Base-by-base conservation (phyloP, 495 filamentous ascomycete species). In the Friedmanniomyces endolithicus region DNA sequence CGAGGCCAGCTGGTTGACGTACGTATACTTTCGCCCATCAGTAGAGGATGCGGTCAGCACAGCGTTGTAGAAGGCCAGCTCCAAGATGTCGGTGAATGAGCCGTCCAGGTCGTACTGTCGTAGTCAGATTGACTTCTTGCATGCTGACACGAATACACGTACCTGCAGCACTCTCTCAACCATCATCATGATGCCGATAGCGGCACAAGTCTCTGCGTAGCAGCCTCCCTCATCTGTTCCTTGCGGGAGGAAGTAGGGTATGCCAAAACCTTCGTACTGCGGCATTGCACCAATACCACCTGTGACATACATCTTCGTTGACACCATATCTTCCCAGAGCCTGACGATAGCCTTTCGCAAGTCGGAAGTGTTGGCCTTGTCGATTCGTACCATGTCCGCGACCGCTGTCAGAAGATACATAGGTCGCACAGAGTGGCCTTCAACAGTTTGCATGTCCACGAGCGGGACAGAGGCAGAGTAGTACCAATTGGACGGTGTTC, bases 221-320 rank as follows among this genome's bases (percentile, higher is more conserved):
- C 78, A 83, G 0, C 79, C 79, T 11, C 77, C 78, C 44, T 81
- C 78, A 50, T 80, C 74, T 0, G 73, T 77, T 1, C 74, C 68
- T 19, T 77, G 74, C 6, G 76, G 76, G 6, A 82, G 63, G 55
- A 79, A 80, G 57, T 79, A 82, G 50, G 77, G 73, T 31, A 75
- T 69, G 0, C 78, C 79, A 61, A 83, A 81, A 0, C 79, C 79
- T 64, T 81, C 79, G 75, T 74, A 81, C 62, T 82, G 76, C 50
- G 72, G 70, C 47, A 79, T 73, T 0, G 77, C 73, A 6, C 79
- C 79, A 59, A 83, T 79, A 0, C 78, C 79, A 6, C 78, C 79
- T 0, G 79, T 81, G 11, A 81, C 67, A 60, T 79, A 82, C 66
- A 80, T 75, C 59, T 80, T 80, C 44, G 72, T 74, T 41, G 76